Percentiles rank a stretch among this genome's conserved stretches.
Evolutionary conservation across 2,329 filamentous ascomycete species (phyloP).

Genomic region (Shiraia bambusicola): DNA sequence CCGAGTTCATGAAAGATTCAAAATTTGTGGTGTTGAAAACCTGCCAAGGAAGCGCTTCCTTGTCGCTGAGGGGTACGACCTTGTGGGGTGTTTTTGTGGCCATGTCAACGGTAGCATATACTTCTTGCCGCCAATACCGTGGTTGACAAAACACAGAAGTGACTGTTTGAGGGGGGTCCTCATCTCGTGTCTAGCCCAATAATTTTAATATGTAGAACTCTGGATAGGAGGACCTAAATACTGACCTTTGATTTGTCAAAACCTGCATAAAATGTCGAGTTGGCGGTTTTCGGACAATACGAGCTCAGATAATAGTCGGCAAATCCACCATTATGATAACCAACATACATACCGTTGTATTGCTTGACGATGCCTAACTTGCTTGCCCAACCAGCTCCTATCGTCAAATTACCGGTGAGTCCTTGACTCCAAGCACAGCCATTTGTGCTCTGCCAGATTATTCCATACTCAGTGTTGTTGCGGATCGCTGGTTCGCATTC

Average conservation of each 20-base stretch:
- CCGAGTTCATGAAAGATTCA: conserved; percentile 29
- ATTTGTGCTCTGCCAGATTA: conserved; percentile 12
- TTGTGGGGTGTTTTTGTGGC: not conserved
- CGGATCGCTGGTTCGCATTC: conserved; percentile 28
- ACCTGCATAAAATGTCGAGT: conserved; percentile 40
- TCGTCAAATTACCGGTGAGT: conserved; percentile 16
- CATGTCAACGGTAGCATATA: conserved; percentile 44
- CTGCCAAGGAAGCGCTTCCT: conserved; percentile 18
- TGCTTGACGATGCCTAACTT: conserved; percentile 4
- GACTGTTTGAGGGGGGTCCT: conserved; percentile 17
- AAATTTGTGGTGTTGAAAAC: conserved; percentile 46
- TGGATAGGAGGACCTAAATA: not conserved
- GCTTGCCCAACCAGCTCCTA: not conserved
- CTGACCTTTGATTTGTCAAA: conserved; percentile 8
- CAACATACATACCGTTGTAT: conserved; percentile 47
- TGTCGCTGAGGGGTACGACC: conserved; percentile 23
- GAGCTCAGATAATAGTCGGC: conserved; percentile 34
- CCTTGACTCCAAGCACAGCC: conserved; percentile 22
- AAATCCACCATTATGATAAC: conserved; percentile 43
- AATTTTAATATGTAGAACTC: not conserved
- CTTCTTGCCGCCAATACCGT: conserved; percentile 50
- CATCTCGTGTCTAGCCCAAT: conserved; percentile 1
- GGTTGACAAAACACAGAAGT: conserved; percentile 28
- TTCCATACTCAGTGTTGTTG: not conserved
- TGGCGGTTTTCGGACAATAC: conserved; percentile 35